Percentiles rank a stretch among this genome's conserved stretches.
Evolutionary conservation across 768 basidiomycete species (phyloP).

Genomic region (Boletus sp.): DNA sequence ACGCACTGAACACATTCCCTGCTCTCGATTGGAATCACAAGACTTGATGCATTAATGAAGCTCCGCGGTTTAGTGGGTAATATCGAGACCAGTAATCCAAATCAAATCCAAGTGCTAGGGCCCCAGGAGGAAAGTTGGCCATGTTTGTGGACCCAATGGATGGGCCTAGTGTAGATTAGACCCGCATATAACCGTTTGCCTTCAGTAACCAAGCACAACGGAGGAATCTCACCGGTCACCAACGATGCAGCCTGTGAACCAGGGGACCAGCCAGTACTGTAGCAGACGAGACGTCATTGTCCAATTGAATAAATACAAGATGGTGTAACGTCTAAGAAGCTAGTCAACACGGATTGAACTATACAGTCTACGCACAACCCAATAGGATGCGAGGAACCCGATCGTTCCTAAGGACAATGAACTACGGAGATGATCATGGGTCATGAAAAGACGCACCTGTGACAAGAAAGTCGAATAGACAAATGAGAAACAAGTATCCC

Average conservation of each 20-base stretch:
- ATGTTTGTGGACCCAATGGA: background rate
- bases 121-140: background rate
- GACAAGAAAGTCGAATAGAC: conserved; percentile 81
- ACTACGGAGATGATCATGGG: background rate
- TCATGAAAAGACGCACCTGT: conserved; percentile 51
- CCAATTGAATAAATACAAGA: conserved; percentile 11
- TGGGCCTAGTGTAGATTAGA: background rate
- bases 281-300: background rate
- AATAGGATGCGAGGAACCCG: conserved; percentile 88
- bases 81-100: background rate
- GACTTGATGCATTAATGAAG: background rate
- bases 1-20: background rate
- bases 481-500: conserved; percentile 83
- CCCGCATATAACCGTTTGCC: background rate
- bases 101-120: background rate
- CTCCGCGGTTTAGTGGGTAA: background rate
- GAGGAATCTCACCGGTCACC: background rate
- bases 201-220: background rate
- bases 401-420: conserved; percentile 64
- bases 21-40: background rate
- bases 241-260: background rate
- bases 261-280: background rate
- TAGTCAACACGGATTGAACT: conserved; percentile 76
- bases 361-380: conserved; percentile 85
- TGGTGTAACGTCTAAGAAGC: conserved; percentile 1